A percentile compares a stretch with the other conserved stretches of the same genome.
These are phyloP conservation scores for Ophiostoma tasmaniense DNA, from an alignment of 2,329 filamentous ascomycete species.

Conservation along the genomic window DNA sequence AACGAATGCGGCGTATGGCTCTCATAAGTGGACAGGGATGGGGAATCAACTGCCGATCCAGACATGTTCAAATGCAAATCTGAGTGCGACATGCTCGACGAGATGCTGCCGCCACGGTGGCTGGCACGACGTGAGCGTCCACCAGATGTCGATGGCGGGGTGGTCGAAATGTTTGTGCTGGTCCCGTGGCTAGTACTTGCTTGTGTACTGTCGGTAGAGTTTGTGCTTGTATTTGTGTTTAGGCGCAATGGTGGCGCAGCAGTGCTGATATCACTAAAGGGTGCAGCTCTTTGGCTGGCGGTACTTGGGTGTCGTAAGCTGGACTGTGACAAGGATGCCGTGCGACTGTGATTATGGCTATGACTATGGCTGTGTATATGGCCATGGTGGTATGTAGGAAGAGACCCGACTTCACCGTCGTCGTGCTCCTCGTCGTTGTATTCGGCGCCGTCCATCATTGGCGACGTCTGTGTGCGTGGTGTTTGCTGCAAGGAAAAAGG, in stretches of 20 bases:
- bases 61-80: conserved; percentile 36
- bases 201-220: not conserved
- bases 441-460: conserved; percentile 50
- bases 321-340: conserved; percentile 23
- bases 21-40: conserved; percentile 17
- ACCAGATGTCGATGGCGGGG: conserved; percentile 19
- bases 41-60: conserved; percentile 22
- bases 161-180: not conserved
- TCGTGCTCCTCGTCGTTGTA: conserved; percentile 38
- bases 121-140: conserved; percentile 13
- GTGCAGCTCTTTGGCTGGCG: conserved; percentile 32
- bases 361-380: not conserved
- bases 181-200: not conserved
- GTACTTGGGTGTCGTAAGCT: conserved; percentile 32
- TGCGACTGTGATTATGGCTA: conserved; percentile 23
- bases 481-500: conserved; percentile 51
- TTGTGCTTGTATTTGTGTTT: conserved; percentile 27
- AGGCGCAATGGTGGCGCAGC: conserved; percentile 30
- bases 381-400: conserved; percentile 19
- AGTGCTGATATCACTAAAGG: conserved; percentile 31
- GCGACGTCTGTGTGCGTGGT: conserved; percentile 52
- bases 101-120: conserved; percentile 25
- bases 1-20: conserved; percentile 29
- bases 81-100: conserved; percentile 36
- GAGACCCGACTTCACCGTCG: conserved; percentile 16